phyloP scores from a whole-genome alignment of 106 monocot species.

The Narthecium ossifragum region DNA sequence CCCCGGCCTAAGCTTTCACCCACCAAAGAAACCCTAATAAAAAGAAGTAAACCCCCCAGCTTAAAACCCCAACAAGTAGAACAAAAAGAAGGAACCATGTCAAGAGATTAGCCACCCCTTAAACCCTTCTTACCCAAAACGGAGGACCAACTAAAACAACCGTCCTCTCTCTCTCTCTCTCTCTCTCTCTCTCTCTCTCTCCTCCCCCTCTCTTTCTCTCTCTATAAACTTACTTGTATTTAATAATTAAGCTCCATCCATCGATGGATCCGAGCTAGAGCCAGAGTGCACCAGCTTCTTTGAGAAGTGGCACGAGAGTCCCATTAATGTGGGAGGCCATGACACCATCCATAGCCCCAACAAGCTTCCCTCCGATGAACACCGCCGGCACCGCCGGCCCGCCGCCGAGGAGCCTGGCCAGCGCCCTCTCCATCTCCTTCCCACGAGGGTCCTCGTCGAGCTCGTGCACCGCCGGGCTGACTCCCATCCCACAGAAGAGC shows the following conservation, averaged over 20 bases:
- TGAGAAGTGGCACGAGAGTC: slow-evolving; percentile 77
- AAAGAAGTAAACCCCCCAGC: neutral
- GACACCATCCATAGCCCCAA: slow-evolving; percentile 78
- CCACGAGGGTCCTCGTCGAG: slow-evolving; percentile 75
- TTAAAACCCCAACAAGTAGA: neutral
- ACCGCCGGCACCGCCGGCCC: slow-evolving; percentile 34
- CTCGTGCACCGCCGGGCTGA: slow-evolving; percentile 73
- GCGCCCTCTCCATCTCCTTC: slow-evolving; percentile 60
- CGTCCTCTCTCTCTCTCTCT: slow-evolving; percentile 12
- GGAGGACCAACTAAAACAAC: slow-evolving; percentile 7
- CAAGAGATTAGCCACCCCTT: neutral
- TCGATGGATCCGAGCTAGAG: slow-evolving; percentile 18
- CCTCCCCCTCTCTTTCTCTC: neutral
- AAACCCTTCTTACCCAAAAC: slow-evolving; percentile 7
- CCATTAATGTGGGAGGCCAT: slow-evolving; percentile 95
- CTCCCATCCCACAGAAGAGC: slow-evolving; percentile 86
- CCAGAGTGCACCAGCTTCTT: slow-evolving; percentile 94
- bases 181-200: slow-evolving; percentile 1
- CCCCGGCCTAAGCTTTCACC: neutral
- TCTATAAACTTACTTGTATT: too few relatives aligned
- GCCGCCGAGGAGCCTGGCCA: slow-evolving; percentile 29
- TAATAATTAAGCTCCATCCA: too few relatives aligned
- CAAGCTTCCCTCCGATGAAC: slow-evolving; percentile 89
- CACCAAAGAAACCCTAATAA: neutral
- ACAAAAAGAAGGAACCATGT: neutral